Conservation (phyloP, 1,284 basidiomycete genomes). For the Tranzscheliella williamsii region DNA sequence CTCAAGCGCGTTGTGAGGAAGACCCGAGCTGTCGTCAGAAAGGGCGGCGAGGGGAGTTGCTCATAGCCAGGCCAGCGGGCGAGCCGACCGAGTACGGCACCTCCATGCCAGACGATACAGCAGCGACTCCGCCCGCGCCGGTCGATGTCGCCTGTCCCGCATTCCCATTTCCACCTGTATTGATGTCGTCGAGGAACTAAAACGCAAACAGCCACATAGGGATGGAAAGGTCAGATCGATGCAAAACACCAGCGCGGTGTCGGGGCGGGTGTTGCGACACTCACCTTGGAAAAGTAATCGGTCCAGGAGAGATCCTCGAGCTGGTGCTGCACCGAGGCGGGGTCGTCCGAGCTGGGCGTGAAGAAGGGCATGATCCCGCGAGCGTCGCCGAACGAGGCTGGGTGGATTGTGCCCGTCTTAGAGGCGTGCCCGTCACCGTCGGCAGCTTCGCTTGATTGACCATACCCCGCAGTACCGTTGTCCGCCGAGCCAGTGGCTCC, state of each 20-base stretch:
- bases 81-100: constrained; percentile 29
- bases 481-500: neutral
- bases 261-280: neutral
- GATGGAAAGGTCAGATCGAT: neutral
- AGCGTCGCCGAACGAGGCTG: constrained; percentile 33
- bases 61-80: neutral
- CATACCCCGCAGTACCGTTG: neutral
- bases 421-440: constrained; percentile 1
- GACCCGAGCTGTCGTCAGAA: too few relatives aligned
- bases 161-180: too few relatives aligned
- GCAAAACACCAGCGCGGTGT: neutral
- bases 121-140: neutral
- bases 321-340: constrained; percentile 23
- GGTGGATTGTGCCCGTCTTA: too few relatives aligned
- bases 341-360: constrained; percentile 11
- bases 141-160: too few relatives aligned
- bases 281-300: constrained; percentile 33
- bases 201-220: neutral
- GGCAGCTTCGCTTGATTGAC: too few relatives aligned
- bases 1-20: too few relatives aligned
- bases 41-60: neutral
- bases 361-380: constrained; percentile 34
- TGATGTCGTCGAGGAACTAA: neutral
- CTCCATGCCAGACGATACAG: constrained; percentile 4
- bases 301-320: constrained; percentile 41